Evolutionary conservation across 2,329 filamentous ascomycete species (phyloP).

Genomic region (Dactylellina cionopaga): DNA sequence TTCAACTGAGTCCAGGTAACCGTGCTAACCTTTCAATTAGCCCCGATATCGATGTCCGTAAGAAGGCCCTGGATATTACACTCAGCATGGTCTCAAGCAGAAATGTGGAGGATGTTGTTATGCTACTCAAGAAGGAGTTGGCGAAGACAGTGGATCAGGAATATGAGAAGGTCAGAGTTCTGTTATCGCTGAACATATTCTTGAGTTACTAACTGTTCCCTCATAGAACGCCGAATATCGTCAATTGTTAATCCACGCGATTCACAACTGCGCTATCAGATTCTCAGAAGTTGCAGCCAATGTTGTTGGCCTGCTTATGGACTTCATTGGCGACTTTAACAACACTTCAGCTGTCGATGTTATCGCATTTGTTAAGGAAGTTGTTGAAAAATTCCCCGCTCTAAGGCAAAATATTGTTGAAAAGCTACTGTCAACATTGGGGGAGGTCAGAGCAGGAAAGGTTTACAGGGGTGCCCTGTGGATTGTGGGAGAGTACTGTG

Average conservation of each 20-base stretch:
- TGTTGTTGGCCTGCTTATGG: constrained; percentile 96
- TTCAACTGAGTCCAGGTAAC: neutral
- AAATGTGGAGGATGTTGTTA: constrained; percentile 96
- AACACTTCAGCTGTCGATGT: constrained; percentile 96
- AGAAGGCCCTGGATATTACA: constrained; percentile 87
- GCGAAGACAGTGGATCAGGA: constrained; percentile 98
- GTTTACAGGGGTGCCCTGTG: constrained; percentile 96
- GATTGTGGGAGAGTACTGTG: constrained; percentile 97
- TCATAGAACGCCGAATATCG: constrained; percentile 84
- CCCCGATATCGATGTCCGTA: constrained; percentile 92
- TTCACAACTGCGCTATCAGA: constrained; percentile 98
- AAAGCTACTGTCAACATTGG: constrained; percentile 86
- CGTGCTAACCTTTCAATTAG: constrained; percentile 63
- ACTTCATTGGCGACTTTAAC: constrained; percentile 98
- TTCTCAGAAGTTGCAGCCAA: constrained; percentile 98
- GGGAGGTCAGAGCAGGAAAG: constrained; percentile 94
- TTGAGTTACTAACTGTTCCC: constrained; percentile 54
- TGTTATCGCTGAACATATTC: neutral
- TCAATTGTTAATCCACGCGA: constrained; percentile 92
- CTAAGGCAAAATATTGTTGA: constrained; percentile 87
- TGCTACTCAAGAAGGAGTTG: constrained; percentile 95
- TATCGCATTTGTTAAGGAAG: constrained; percentile 98
- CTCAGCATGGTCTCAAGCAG: constrained; percentile 99
- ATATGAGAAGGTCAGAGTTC: constrained; percentile 78
- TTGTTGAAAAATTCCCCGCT: constrained; percentile 96